phyloP scores from a whole-genome alignment of 441 rosid species.

The Erodium trifolium region DNA sequence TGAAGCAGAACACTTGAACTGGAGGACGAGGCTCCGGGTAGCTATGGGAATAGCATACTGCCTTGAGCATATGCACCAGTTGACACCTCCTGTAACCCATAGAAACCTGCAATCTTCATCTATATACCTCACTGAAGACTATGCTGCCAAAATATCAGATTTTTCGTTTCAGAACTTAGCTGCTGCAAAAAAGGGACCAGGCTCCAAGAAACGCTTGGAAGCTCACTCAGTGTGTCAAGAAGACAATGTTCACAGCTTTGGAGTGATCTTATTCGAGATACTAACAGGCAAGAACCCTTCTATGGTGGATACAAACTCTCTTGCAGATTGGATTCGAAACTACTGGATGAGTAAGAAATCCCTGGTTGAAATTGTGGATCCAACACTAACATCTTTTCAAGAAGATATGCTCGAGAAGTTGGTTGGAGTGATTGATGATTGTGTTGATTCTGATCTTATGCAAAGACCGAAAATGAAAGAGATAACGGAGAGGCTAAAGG shows the following conservation, averaged over 20 bases:
- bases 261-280: slow-evolving; percentile 59
- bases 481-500: slow-evolving; percentile 47
- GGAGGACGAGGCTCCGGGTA: slow-evolving; percentile 74
- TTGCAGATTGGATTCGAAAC: slow-evolving; percentile 34
- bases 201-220: too few relatives aligned
- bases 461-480: slow-evolving; percentile 56
- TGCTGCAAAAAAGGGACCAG: slow-evolving; percentile 30
- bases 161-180: slow-evolving; percentile 47
- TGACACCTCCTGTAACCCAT: slow-evolving; percentile 56
- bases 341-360: slow-evolving; percentile 27
- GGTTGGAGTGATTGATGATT: slow-evolving; percentile 49
- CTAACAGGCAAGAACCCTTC: slow-evolving; percentile 59
- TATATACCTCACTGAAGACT: slow-evolving; percentile 70
- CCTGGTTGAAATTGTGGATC: slow-evolving; percentile 35
- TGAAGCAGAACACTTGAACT: slow-evolving; percentile 79
- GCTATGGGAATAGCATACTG: slow-evolving; percentile 86
- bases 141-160: slow-evolving; percentile 89
- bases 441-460: slow-evolving; percentile 51
- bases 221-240: too few relatives aligned
- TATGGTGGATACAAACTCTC: slow-evolving; percentile 30
- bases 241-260: slow-evolving; percentile 49
- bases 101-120: slow-evolving; percentile 55
- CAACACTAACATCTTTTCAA: slow-evolving; percentile 42
- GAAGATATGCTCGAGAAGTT: slow-evolving; percentile 47
- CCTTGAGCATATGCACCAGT: slow-evolving; percentile 82